A percentile compares a stretch with the other conserved stretches of the same genome.
phyloP scores from a whole-genome alignment of 1,284 basidiomycete species.

The Phylloporus sp. region DNA sequence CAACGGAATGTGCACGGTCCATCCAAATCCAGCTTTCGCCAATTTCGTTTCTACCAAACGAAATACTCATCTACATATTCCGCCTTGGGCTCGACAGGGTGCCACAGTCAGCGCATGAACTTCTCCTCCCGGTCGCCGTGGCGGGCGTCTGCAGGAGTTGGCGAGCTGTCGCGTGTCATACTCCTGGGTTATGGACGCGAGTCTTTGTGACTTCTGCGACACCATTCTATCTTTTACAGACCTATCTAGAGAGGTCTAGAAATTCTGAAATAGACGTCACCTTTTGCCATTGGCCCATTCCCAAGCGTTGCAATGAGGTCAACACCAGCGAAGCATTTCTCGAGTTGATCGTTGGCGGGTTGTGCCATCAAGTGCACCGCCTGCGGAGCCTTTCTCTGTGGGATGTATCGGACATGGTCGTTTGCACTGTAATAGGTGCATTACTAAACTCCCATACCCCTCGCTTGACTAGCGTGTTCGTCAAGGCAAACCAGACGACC shows the following conservation, averaged over 20 bases:
- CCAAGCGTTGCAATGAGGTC: conserved; percentile 1
- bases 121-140: conserved; percentile 11
- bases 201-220: conserved; percentile 30
- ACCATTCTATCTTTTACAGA: conserved; percentile 12
- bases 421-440: conserved; percentile 15
- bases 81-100: conserved; percentile 10
- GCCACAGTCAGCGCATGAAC: conserved; percentile 6
- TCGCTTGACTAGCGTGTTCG: conserved; percentile 18
- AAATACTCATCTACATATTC: conserved; percentile 29
- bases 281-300: conserved; percentile 26
- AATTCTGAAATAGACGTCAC: conserved; percentile 10
- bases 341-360: background rate
- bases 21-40: background rate
- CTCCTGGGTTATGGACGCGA: conserved; percentile 23
- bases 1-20: background rate
- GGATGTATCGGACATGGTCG: conserved; percentile 28
- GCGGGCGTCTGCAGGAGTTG: conserved; percentile 29
- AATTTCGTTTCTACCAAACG: conserved; percentile 2
- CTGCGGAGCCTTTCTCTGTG: conserved; percentile 25
- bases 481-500: conserved; percentile 20
- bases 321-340: conserved; percentile 4
- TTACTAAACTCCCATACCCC: conserved; percentile 14
- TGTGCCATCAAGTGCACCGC: background rate
- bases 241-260: conserved; percentile 18
- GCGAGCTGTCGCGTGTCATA: conserved; percentile 14